Base-by-base conservation (phyloP, 164 flowering plant genomes). In the Magnolia changhungtana region DNA sequence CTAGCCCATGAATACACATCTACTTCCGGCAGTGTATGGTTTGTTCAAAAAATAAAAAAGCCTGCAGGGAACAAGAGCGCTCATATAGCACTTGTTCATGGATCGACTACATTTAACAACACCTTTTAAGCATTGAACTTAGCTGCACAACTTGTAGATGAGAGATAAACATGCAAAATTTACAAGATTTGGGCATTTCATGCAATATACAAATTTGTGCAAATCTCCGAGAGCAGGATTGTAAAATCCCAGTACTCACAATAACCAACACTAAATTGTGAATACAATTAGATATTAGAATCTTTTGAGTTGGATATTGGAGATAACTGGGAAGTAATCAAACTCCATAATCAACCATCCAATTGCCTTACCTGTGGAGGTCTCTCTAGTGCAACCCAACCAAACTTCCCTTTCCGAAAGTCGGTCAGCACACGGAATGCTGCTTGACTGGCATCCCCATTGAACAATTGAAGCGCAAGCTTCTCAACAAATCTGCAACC, bases 371-470 rank as follows among this genome's bases (percentile, higher is more conserved):
- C 49, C 71, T 50, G 77, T 1, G 97, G 99, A 79, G 99, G 99
- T 78, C 92, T 87, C 89, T 96, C 99, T 65, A 96, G 77, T 51
- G 96, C 80, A 74, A 87, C 72, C 97, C 97, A 94, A 77, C 98
- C 99, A 79, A 96, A 91, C 81, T 84, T 96, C 50, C 98, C 99
- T 84, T 93, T 94, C 8, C 98, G 85, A 81, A 90, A 96, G 80
- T 96, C 99, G 64, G 90, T 73, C 86, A 96, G 83, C 69, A 94
- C 80, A 5, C 99, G 90, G 58, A 91, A 94, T 69, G 99, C 88
- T 21, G 99, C 98, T 84, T 96, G 98, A 78, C 89, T 85, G 63
- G 20, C 77, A 77, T 96, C 95, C 72, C 96, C 98, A 77, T 87
- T 89, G 88, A 96, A 96, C 82, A 94, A 73, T 63, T 89, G 86